phyloP scores from a whole-genome alignment of 345 rosid genomes.

The Rhodamnia rubescens region DNA sequence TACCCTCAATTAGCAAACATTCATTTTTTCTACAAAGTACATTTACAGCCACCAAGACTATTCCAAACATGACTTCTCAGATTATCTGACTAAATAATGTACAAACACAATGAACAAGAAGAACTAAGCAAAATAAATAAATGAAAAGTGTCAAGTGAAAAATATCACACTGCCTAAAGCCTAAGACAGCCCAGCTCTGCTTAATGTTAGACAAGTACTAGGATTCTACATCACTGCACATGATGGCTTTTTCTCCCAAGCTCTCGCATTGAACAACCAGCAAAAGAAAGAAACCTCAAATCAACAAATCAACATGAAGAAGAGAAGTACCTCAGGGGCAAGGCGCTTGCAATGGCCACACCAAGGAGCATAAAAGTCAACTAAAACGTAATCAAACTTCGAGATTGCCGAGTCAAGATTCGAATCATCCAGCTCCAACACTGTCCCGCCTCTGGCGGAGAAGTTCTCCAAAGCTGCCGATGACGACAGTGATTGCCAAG shows the following conservation, averaged over 20 bases:
- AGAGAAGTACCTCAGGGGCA: slow-evolving; percentile 58
- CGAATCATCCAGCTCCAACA: slow-evolving; percentile 74
- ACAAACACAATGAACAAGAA: background rate
- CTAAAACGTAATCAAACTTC: slow-evolving; percentile 58
- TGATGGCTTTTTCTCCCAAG: background rate
- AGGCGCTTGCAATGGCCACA: slow-evolving; percentile 98
- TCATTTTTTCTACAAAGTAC: background rate
- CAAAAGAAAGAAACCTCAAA: background rate
- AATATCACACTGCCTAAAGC: background rate
- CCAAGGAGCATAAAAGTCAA: slow-evolving; percentile 97
- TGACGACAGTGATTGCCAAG: background rate
- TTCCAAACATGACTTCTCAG: background rate
- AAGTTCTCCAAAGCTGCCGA: slow-evolving; percentile 5
- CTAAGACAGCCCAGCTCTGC: background rate
- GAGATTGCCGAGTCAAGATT: slow-evolving; percentile 75
- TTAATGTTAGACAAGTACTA: background rate
- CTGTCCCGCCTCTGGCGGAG: slow-evolving; percentile 49
- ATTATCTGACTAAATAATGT: background rate
- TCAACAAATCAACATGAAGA: background rate
- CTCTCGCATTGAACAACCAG: background rate
- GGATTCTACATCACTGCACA: background rate
- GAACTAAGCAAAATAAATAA: background rate
- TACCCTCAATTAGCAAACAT: background rate
- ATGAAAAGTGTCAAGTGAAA: background rate
- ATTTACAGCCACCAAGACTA: background rate